Evolutionary conservation across 2,329 filamentous ascomycete species (phyloP).

Genomic region (Ustilaginoidea virens): DNA sequence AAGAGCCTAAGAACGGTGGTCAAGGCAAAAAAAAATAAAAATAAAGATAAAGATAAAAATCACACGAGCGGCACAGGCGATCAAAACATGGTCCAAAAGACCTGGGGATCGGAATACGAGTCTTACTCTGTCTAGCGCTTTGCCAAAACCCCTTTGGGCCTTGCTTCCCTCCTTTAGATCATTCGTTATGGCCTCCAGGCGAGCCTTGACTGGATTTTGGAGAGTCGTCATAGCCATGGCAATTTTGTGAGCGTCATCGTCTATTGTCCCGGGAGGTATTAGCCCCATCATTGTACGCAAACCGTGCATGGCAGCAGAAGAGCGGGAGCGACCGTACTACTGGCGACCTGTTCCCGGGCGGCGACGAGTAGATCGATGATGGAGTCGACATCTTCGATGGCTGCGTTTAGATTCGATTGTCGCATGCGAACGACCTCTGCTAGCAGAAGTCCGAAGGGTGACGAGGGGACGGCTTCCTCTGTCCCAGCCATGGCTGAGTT

Average conservation of each 20-base stretch:
- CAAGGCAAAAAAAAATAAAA: no score
- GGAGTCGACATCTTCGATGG: conserved; percentile 65
- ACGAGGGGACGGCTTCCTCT: conserved; percentile 21
- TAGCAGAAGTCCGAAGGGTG: conserved; percentile 41
- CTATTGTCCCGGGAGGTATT: conserved; percentile 10
- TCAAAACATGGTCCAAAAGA: no score
- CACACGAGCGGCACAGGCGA: no score
- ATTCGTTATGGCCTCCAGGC: conserved; percentile 65
- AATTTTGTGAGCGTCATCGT: conserved; percentile 37
- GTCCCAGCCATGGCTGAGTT: conserved; percentile 17
- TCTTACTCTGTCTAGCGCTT: conserved; percentile 67
- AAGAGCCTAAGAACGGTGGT: conserved; percentile 18
- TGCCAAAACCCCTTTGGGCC: conserved; percentile 69
- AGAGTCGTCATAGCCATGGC: conserved; percentile 66
- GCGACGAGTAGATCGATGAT: conserved; percentile 63
- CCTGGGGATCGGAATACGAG: no score
- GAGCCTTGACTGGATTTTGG: conserved; percentile 69
- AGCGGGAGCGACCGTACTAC: conserved; percentile 31
- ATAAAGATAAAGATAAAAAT: no score
- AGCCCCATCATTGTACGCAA: conserved; percentile 1
- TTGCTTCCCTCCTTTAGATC: conserved; percentile 73
- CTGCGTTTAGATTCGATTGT: conserved; percentile 51
- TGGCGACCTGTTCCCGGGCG: conserved; percentile 58
- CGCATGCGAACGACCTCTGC: conserved; percentile 61
- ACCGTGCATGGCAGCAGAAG: neutral